Percentiles rank a stretch among this genome's conserved stretches.
These are phyloP conservation scores for Globisporangium spiculum DNA, from an alignment of 352 stramenopile species.

Conservation along the genomic window DNA sequence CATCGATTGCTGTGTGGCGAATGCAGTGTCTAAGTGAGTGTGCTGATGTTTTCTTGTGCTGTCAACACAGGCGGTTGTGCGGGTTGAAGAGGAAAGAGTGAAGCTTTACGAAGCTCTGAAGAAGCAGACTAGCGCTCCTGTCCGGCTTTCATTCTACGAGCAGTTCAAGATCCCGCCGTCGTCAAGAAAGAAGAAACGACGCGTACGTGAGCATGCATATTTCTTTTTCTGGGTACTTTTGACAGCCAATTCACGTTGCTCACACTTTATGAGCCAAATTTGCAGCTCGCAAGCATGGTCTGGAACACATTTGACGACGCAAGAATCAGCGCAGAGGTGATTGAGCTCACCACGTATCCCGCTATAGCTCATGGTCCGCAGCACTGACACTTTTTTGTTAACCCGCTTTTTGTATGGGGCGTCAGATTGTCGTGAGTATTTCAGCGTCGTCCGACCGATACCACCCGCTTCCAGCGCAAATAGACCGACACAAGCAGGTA, in stretches of 20 bases:
- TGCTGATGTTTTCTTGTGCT: neutral
- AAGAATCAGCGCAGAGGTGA: conserved; percentile 61
- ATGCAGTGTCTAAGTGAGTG: neutral
- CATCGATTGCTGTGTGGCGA: neutral
- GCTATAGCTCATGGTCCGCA: neutral
- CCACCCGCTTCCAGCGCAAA: conserved; percentile 49
- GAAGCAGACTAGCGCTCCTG: conserved; percentile 31
- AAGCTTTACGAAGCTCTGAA: conserved; percentile 65
- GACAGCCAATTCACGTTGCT: conserved; percentile 21
- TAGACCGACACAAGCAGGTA: conserved; percentile 73
- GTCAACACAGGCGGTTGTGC: conserved; percentile 37
- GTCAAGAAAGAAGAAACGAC: conserved; percentile 74
- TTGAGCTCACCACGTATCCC: neutral
- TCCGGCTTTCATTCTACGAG: conserved; percentile 57
- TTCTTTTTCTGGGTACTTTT: conserved; percentile 24
- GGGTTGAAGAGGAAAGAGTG: conserved; percentile 49
- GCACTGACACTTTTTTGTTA: neutral
- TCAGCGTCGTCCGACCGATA: conserved; percentile 51
- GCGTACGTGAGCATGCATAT: conserved; percentile 23
- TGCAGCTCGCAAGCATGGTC: conserved; percentile 52
- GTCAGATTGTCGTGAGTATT: conserved; percentile 52
- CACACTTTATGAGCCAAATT: conserved; percentile 15
- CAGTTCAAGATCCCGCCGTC: conserved; percentile 50
- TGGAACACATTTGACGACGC: conserved; percentile 61
- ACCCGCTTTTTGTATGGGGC: neutral